A percentile compares a stretch with the other conserved stretches of the same genome.
phyloP scores from a whole-genome alignment of 768 basidiomycete species.

The Boletus insuetus region DNA sequence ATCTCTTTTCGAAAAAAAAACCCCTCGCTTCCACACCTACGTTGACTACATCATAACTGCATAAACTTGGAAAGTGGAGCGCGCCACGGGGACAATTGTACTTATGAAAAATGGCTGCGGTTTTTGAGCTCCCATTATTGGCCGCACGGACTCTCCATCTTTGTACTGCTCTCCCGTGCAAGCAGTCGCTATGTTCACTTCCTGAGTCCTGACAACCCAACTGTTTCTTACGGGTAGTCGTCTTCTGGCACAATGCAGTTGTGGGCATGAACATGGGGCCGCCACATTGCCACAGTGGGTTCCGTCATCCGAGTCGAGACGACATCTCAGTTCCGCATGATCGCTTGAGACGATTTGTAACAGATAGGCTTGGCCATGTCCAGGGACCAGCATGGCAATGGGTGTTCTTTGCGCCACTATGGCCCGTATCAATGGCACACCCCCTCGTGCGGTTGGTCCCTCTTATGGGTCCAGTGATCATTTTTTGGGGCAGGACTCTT shows the following conservation, averaged over 20 bases:
- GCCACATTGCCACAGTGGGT: neutral
- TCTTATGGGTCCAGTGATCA: neutral
- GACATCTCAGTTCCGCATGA: too few relatives aligned
- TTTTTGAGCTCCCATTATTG: neutral
- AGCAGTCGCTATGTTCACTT: neutral
- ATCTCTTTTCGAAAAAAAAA: neutral
- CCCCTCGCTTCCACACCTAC: neutral
- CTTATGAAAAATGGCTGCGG: neutral
- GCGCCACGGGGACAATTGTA: neutral
- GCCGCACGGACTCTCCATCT: neutral
- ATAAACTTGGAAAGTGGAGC: constrained; percentile 10
- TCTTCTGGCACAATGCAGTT: neutral
- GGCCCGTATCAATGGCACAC: neutral
- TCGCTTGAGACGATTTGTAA: too few relatives aligned
- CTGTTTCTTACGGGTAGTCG: too few relatives aligned
- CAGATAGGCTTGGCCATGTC: neutral
- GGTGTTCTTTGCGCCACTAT: neutral
- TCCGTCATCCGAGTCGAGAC: too few relatives aligned
- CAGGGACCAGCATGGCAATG: neutral
- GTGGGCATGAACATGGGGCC: neutral
- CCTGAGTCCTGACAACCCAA: constrained; percentile 3
- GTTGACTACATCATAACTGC: neutral
- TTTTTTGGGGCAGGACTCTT: too few relatives aligned
- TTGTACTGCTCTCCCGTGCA: neutral
- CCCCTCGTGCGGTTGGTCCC: neutral